Base-by-base conservation (phyloP, 1,139 yeast genomes). In the Hansenula lynferdii region DNA sequence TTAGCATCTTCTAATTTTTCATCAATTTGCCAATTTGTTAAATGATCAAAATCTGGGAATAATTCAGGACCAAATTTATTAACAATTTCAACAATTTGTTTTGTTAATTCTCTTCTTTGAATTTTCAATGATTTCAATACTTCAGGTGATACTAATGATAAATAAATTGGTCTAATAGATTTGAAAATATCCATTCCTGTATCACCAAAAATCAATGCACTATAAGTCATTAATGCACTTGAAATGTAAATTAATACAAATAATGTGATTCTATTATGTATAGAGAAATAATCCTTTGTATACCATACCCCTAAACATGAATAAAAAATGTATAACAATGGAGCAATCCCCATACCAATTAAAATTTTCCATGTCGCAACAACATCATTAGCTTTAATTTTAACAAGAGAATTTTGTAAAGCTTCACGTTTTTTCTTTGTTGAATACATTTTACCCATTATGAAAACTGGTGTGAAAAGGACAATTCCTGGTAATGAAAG, bases 361-460 rank as follows among this genome's bases (percentile, higher is more conserved):
- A 92, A 69, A 32, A 92, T 80, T 61, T 92, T 92, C 98, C 98
- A 89, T 2, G 97, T 89, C 2, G 97, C 96, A 42, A 89, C 72
- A 21, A 92, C 97, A 60, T 92, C 98, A 42, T 82, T 81, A 20
- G 96, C 98, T 53, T 80, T 78, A 47, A 92, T 82, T 59, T 92
- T 92, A 25, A 92, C 98, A 2, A 87, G 75, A 0, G 97, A 87
- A 8, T 76, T 81, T n/a, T 89, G 90, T 40, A 92, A 69, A 0
- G 97, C 98, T 43, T 79, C 77, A 41, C 63, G 69, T 24, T 94
- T 89, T 61, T 89, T 89, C 49, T 70, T 68, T 36, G 66, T 69
- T 1, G 97, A 85, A 34, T 86, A 84, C 34, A 64, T 57, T 52
- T 84, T 82, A 12, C 95, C 80, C n/a, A 85, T 72, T 34, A 85